phyloP scores from a whole-genome alignment of 2,329 filamentous ascomycete genomes.

The Lizonia empirigonia region DNA sequence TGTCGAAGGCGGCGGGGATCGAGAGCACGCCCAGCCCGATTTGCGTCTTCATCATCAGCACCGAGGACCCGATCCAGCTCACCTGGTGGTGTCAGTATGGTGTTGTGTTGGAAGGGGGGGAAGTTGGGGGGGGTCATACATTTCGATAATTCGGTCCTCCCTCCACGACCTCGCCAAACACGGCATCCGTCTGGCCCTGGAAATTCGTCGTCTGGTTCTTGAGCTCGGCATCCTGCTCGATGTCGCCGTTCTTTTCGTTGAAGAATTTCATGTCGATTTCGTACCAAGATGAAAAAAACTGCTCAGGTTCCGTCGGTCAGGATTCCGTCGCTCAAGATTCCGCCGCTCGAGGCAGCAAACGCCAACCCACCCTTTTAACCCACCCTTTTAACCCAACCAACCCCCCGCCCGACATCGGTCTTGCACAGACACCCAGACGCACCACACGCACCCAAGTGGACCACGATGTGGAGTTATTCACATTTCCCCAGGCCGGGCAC shows the following conservation, averaged over 20 bases:
- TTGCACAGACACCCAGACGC: too few relatives aligned
- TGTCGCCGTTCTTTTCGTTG: constrained; percentile 7
- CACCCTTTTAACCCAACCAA: too few relatives aligned
- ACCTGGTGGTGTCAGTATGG: constrained; percentile 18
- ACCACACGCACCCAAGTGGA: too few relatives aligned
- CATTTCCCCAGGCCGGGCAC: too few relatives aligned
- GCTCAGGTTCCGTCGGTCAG: too few relatives aligned
- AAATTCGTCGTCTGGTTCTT: constrained; percentile 9
- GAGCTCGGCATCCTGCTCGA: constrained; percentile 14
- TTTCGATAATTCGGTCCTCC: constrained; percentile 19
- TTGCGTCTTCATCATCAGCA: constrained; percentile 33
- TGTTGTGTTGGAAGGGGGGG: neutral
- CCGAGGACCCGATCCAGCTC: constrained; percentile 23
- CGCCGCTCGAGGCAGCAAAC: too few relatives aligned
- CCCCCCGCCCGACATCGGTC: too few relatives aligned
- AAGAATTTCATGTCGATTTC: constrained; percentile 5
- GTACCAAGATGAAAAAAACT: neutral
- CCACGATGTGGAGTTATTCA: too few relatives aligned
- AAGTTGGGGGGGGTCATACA: constrained; percentile 5
- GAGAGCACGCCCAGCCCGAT: constrained; percentile 50
- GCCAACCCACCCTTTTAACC: too few relatives aligned
- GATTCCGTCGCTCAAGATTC: too few relatives aligned
- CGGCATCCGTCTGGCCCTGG: constrained; percentile 17
- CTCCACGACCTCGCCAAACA: constrained; percentile 20
- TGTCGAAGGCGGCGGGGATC: constrained; percentile 53